phyloP scores from a whole-genome alignment of 306 rosid genomes.

The Quercus rubra region DNA sequence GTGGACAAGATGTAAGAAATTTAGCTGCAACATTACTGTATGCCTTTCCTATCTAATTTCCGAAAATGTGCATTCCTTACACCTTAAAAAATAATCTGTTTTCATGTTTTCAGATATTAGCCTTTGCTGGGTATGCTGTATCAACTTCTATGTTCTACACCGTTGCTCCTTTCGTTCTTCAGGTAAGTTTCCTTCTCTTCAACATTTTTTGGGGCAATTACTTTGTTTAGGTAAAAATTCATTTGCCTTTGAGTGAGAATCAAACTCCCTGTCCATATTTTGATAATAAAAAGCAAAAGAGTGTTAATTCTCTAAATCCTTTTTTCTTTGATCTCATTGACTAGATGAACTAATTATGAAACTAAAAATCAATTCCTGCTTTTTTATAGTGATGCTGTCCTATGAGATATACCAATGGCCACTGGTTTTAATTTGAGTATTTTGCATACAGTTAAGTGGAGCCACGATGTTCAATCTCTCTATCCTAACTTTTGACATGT shows the following conservation, averaged over 20 bases:
- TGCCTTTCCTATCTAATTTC: neutral
- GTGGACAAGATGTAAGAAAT: neutral
- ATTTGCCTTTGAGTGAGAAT: neutral
- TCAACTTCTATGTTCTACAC: slow-evolving; percentile 36
- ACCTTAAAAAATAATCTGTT: neutral
- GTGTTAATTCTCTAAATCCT: neutral
- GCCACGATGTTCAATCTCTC: slow-evolving; percentile 42
- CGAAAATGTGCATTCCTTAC: neutral
- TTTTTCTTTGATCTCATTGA: neutral
- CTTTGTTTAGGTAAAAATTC: neutral
- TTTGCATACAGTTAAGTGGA: slow-evolving; percentile 30
- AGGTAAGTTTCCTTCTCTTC: slow-evolving; percentile 18
- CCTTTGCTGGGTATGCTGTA: slow-evolving; percentile 24
- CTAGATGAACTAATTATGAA: neutral
- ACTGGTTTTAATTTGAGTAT: neutral
- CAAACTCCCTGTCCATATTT: neutral
- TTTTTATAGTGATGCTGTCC: neutral
- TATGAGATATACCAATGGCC: neutral
- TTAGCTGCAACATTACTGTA: neutral
- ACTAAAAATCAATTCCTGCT: neutral
- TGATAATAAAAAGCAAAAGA: neutral
- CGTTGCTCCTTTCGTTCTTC: slow-evolving; percentile 26
- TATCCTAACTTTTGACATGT: slow-evolving; percentile 37
- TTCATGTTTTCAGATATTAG: slow-evolving; percentile 20
- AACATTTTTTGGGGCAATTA: neutral